A percentile compares a stretch with the other conserved stretches of the same genome.
Conservation (phyloP, 805 yeast species). For the Martiniozyma abietophila region DNA sequence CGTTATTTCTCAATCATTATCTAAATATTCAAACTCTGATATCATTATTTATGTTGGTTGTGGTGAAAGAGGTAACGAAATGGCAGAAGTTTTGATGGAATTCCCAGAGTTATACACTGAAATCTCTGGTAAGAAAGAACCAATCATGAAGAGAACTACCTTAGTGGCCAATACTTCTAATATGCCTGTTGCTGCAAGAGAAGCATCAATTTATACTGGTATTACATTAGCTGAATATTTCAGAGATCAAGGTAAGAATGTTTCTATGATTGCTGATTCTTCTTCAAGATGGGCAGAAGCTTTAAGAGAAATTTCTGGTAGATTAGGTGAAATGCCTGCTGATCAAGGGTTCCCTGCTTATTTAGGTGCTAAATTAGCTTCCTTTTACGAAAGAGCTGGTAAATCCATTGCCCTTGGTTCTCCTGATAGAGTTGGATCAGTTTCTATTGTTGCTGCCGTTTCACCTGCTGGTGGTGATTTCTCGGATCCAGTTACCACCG, state of each 20-base stretch:
- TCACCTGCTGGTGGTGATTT: slow-evolving; percentile 99
- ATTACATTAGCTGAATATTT: slow-evolving; percentile 97
- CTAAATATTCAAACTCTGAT: slow-evolving; percentile 96
- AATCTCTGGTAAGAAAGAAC: slow-evolving; percentile 87
- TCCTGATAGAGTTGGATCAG: slow-evolving; percentile 95
- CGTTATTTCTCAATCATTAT: slow-evolving; percentile 44
- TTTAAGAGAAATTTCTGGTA: slow-evolving; percentile 98
- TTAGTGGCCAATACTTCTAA: slow-evolving; percentile 97
- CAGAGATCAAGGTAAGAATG: slow-evolving; percentile 99
- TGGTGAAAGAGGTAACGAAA: slow-evolving; percentile 98
- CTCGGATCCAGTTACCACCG: slow-evolving; percentile 98
- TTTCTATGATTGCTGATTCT: slow-evolving; percentile 99
- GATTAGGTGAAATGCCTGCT: slow-evolving; percentile 99
- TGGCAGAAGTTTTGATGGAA: slow-evolving; percentile 99
- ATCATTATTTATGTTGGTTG: slow-evolving; percentile 90
- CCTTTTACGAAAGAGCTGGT: slow-evolving; percentile 99
- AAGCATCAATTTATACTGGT: slow-evolving; percentile 98
- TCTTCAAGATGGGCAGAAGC: slow-evolving; percentile 99
- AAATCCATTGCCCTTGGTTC: slow-evolving; percentile 91
- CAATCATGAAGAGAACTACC: slow-evolving; percentile 98
- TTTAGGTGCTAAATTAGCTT: slow-evolving; percentile 96
- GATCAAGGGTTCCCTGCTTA: slow-evolving; percentile 99
- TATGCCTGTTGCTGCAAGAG: slow-evolving; percentile 99
- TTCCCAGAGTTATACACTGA: slow-evolving; percentile 96
- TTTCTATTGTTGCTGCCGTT: slow-evolving; percentile 99